Conservation (phyloP, 768 basidiomycete genomes). For the Serendipita sp. region DNA sequence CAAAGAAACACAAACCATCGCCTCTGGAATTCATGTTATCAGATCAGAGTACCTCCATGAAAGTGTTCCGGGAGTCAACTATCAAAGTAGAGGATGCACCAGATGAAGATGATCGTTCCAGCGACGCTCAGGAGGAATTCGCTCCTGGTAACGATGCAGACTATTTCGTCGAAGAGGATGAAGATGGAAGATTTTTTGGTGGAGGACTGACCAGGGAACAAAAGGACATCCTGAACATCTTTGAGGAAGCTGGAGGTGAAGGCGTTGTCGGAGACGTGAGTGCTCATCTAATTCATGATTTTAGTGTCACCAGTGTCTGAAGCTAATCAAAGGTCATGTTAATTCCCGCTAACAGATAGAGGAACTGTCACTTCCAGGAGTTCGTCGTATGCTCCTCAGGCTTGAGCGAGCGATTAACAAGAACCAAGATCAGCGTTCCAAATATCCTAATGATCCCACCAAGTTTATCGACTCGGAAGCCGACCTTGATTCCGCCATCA, state of each 20-base stretch:
- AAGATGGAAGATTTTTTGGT: slow-evolving; percentile 84
- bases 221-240: slow-evolving; percentile 89
- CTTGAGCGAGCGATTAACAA: slow-evolving; percentile 86
- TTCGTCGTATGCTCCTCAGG: slow-evolving; percentile 56
- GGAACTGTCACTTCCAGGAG: slow-evolving; percentile 48
- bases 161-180: slow-evolving; percentile 82
- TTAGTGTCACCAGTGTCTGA: slow-evolving; percentile 2
- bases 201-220: slow-evolving; percentile 86
- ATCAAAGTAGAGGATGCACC: slow-evolving; percentile 41
- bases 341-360: slow-evolving; percentile 32
- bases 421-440: slow-evolving; percentile 93
- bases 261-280: slow-evolving; percentile 56
- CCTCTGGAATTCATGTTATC: slow-evolving; percentile 7
- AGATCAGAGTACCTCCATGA: not conserved
- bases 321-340: slow-evolving; percentile 5
- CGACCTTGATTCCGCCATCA: slow-evolving; percentile 77
- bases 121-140: slow-evolving; percentile 30
- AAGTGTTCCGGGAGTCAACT: slow-evolving; percentile 13
- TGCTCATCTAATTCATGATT: slow-evolving; percentile 11
- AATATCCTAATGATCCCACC: slow-evolving; percentile 80
- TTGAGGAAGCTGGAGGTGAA: slow-evolving; percentile 51
- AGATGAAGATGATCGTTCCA: slow-evolving; percentile 31
- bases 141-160: slow-evolving; percentile 81
- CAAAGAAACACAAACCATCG: slow-evolving; percentile 9
- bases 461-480: slow-evolving; percentile 99